phyloP scores from a whole-genome alignment of 768 basidiomycete genomes.

The Auriculariales sp. region DNA sequence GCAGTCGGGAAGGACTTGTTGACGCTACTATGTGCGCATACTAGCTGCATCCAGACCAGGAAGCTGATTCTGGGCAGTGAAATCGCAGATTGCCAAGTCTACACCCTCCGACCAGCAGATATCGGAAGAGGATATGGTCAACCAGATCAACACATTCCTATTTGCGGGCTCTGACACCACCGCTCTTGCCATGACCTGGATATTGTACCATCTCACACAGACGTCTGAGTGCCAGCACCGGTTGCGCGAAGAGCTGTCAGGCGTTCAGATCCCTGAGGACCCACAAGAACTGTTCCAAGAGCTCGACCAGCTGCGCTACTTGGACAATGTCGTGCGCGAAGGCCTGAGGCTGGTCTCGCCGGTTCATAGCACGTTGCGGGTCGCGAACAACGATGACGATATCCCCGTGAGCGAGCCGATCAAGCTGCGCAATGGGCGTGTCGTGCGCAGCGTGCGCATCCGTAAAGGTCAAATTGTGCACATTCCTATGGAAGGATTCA shows the following conservation, averaged over 20 bases:
- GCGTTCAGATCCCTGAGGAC: slow-evolving; percentile 10
- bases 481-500: slow-evolving; percentile 43
- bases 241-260: slow-evolving; percentile 35
- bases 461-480: slow-evolving; percentile 42
- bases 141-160: slow-evolving; percentile 51
- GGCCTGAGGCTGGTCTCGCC: slow-evolving; percentile 40
- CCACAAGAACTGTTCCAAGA: slow-evolving; percentile 14
- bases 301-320: slow-evolving; percentile 30
- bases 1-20: slow-evolving; percentile 30
- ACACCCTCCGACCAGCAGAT: slow-evolving; percentile 27
- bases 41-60: background rate
- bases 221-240: slow-evolving; percentile 38
- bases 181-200: slow-evolving; percentile 42
- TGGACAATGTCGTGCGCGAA: slow-evolving; percentile 45
- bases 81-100: slow-evolving; percentile 37
- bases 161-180: slow-evolving; percentile 51
- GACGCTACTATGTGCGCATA: slow-evolving; percentile 29
- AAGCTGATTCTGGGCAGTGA: slow-evolving; percentile 24
- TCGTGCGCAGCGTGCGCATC: slow-evolving; percentile 22
- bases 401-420: slow-evolving; percentile 19
- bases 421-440: slow-evolving; percentile 19
- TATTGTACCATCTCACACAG: slow-evolving; percentile 38
- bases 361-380: slow-evolving; percentile 37
- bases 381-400: slow-evolving; percentile 12
- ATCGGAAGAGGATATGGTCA: slow-evolving; percentile 46